phyloP scores from a whole-genome alignment of 306 rosid genomes.

The Betula pendula region DNA sequence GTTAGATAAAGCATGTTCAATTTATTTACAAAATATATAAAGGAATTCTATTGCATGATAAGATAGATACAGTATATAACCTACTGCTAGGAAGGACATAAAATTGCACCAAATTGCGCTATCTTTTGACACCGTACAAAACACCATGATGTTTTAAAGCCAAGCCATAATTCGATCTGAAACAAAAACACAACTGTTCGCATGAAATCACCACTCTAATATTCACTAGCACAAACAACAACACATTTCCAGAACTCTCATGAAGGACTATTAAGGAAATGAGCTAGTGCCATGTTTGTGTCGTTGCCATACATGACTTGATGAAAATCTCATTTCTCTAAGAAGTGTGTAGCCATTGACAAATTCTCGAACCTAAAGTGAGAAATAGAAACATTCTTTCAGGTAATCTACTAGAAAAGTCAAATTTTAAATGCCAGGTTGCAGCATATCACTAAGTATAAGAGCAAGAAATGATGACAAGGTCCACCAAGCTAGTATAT shows the following conservation, averaged over 20 bases:
- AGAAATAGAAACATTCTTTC: not conserved
- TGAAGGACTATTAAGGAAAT: slow-evolving; percentile 65
- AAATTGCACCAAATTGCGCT: slow-evolving; percentile 5
- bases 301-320: slow-evolving; percentile 73
- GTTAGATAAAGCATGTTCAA: not conserved
- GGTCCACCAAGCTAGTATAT: not conserved
- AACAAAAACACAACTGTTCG: not conserved
- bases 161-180: too few species aligned
- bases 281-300: slow-evolving; percentile 81
- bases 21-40: not conserved
- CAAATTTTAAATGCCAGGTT: not conserved
- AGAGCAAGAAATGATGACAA: not conserved
- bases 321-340: slow-evolving; percentile 89
- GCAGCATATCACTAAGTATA: not conserved
- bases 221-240: slow-evolving; percentile 20
- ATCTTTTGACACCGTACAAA: slow-evolving; percentile 26
- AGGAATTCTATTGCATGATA: not conserved
- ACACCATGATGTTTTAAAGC: slow-evolving; percentile 1
- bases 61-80: not conserved
- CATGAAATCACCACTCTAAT: slow-evolving; percentile 9
- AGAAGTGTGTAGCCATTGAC: slow-evolving; percentile 64
- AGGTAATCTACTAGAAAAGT: not conserved
- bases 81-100: not conserved
- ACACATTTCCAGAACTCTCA: slow-evolving; percentile 34
- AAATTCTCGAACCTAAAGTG: slow-evolving; percentile 72